Evolutionary conservation across 1,284 basidiomycete species (phyloP).

Genomic region (Golubevia sp.): DNA sequence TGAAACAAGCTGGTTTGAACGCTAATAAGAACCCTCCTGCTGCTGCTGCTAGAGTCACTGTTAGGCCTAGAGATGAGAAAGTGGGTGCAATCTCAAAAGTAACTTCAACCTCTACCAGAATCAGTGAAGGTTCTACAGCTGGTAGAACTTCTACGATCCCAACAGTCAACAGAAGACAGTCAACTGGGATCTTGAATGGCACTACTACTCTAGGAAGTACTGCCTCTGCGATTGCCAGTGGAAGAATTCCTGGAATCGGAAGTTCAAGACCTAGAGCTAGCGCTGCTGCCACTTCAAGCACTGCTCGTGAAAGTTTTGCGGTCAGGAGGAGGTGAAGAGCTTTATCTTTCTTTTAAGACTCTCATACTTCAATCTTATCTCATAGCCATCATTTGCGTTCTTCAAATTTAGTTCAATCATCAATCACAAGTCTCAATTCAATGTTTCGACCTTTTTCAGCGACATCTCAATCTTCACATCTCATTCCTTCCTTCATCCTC

Average conservation of each 20-base stretch:
- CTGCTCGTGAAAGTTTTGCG: too few relatives aligned
- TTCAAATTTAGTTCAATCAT: too few relatives aligned
- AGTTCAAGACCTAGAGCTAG: background rate
- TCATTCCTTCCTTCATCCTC: too few relatives aligned
- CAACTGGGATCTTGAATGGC: background rate
- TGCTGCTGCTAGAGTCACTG: background rate
- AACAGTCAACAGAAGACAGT: background rate
- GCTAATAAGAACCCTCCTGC: background rate
- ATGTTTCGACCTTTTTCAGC: too few relatives aligned
- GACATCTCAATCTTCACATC: too few relatives aligned
- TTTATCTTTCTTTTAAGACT: too few relatives aligned
- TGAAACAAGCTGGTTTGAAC: background rate
- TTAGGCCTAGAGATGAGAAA: background rate
- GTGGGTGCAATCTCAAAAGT: background rate
- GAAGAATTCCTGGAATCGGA: background rate
- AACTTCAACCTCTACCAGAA: background rate
- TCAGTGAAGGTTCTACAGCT: background rate
- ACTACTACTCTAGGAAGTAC: background rate
- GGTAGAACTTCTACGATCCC: background rate
- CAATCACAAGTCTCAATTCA: too few relatives aligned
- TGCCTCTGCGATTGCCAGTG: background rate
- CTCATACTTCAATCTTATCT: too few relatives aligned
- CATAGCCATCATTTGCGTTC: too few relatives aligned
- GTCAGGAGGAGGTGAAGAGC: too few relatives aligned
- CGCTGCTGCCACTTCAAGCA: background rate